These are phyloP conservation scores for Tetracladium setigerum DNA, from an alignment of 495 filamentous ascomycete species.

Conservation along the genomic window DNA sequence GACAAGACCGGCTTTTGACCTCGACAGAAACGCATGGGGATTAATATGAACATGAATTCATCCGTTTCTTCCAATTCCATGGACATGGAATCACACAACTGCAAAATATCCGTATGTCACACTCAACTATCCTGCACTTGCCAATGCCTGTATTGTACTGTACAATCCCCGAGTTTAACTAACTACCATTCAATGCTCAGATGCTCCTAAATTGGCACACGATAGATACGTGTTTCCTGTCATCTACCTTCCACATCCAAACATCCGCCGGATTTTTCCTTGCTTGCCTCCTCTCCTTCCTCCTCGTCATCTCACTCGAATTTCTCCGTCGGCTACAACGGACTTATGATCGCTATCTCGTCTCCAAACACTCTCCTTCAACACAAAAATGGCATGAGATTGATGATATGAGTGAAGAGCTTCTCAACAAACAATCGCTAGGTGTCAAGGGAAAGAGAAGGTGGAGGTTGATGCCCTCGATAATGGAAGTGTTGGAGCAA, in stretches of 20 bases:
- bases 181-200: background rate
- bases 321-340: conserved; percentile 8
- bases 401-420: conserved; percentile 6
- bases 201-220: conserved; percentile 15
- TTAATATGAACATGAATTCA: too few relatives aligned
- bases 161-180: too few relatives aligned
- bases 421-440: background rate
- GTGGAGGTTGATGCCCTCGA: background rate
- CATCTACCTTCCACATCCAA: conserved; percentile 8
- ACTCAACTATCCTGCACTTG: too few relatives aligned
- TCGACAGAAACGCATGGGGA: too few relatives aligned
- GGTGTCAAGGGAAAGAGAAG: background rate
- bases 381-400: background rate
- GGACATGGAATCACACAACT: too few relatives aligned
- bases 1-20: too few relatives aligned
- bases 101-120: too few relatives aligned
- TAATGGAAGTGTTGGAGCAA: conserved; percentile 4
- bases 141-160: too few relatives aligned
- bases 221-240: conserved; percentile 12
- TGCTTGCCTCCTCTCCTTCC: conserved; percentile 7
- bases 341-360: conserved; percentile 2
- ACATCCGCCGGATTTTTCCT: conserved; percentile 10
- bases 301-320: conserved; percentile 13
- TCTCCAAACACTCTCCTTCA: background rate
- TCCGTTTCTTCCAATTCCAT: too few relatives aligned